Evolutionary conservation across 2,329 filamentous ascomycete species (phyloP).

Genomic region (Davidsoniella neocaledoniae): DNA sequence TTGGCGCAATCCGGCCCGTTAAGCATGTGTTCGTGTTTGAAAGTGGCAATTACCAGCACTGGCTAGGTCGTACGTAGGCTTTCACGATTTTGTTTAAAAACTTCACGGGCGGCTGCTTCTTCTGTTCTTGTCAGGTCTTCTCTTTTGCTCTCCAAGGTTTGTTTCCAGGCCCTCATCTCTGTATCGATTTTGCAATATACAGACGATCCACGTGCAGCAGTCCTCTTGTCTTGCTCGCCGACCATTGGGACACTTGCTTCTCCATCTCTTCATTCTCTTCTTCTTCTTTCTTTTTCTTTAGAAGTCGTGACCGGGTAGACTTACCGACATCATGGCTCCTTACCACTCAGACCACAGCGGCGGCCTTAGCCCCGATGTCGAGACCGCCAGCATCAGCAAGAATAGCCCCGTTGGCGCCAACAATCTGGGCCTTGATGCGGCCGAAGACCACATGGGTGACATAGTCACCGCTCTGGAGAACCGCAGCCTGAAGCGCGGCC

Average conservation of each 20-base stretch:
- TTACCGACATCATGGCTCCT: too few relatives aligned
- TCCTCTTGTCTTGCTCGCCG: background rate
- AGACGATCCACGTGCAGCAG: constrained; percentile 5
- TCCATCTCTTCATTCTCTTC: background rate
- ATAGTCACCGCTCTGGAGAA: constrained; percentile 32
- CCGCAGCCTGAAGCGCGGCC: constrained; percentile 29
- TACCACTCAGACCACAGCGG: background rate
- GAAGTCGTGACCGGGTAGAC: too few relatives aligned
- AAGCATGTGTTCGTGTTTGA: too few relatives aligned
- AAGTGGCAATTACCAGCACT: too few relatives aligned
- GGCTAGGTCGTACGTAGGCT: too few relatives aligned
- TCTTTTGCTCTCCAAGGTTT: constrained; percentile 5
- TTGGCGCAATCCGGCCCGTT: too few relatives aligned
- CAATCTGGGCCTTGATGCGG: constrained; percentile 4
- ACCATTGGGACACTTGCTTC: background rate
- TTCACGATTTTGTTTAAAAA: too few relatives aligned
- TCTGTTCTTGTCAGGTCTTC: constrained; percentile 3
- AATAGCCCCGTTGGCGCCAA: background rate
- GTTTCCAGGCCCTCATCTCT: background rate
- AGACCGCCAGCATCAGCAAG: constrained; percentile 1
- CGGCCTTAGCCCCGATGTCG: background rate
- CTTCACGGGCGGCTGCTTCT: background rate
- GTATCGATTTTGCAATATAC: constrained; percentile 13
- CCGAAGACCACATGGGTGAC: constrained; percentile 22
- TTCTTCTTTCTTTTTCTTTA: background rate